Evolutionary conservation across 768 basidiomycete species (phyloP).

Genomic region (Boletus rubroflammeus): DNA sequence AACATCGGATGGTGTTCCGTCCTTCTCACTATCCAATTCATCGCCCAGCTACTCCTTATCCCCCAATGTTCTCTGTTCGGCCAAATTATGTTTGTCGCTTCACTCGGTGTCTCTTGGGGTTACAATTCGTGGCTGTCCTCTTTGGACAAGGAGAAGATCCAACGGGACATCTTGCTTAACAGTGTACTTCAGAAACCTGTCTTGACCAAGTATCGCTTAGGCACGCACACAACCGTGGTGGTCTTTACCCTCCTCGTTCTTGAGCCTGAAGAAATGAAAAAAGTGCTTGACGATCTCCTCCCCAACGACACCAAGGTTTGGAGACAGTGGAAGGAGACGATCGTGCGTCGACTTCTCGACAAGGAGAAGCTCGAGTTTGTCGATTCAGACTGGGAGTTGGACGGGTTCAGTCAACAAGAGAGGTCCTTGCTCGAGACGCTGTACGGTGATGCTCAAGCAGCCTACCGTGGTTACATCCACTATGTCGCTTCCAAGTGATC

Average conservation of each 20-base stretch:
- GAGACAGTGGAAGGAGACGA: constrained; percentile 23
- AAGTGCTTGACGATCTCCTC: constrained; percentile 21
- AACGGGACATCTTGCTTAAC: constrained; percentile 24
- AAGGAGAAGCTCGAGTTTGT: constrained; percentile 25
- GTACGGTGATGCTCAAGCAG: constrained; percentile 21
- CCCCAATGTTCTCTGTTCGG: constrained; percentile 34
- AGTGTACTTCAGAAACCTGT: constrained; percentile 21
- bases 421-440: constrained; percentile 21
- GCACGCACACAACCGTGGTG: constrained; percentile 26
- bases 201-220: constrained; percentile 23
- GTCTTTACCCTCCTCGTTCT: constrained; percentile 25
- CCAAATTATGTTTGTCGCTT: constrained; percentile 34
- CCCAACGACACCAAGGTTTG: constrained; percentile 31
- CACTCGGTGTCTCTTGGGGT: constrained; percentile 34
- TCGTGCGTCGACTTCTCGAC: constrained; percentile 14
- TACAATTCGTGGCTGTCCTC: constrained; percentile 36
- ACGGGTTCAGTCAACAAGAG: constrained; percentile 14
- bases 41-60: constrained; percentile 34
- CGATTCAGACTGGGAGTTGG: constrained; percentile 21
- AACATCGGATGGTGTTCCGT: constrained; percentile 31
- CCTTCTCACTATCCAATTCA: constrained; percentile 33
- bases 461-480: constrained; percentile 24
- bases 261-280: constrained; percentile 16
- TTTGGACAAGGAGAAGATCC: constrained; percentile 34
- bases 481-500: constrained; percentile 8